Evolutionary conservation across 805 yeast species (phyloP).

Genomic region (Candida nitratophila): DNA sequence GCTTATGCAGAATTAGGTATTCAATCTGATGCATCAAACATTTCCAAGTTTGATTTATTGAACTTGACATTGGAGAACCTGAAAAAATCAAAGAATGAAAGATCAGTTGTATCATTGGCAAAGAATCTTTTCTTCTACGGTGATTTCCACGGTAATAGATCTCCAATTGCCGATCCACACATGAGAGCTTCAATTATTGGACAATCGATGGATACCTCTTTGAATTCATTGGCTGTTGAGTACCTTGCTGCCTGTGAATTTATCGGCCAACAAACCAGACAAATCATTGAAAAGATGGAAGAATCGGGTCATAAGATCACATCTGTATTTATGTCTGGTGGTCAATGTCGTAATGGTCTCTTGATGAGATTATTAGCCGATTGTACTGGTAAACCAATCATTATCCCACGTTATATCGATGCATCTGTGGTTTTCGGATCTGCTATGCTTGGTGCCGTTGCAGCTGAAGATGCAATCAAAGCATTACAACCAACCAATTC

Average conservation of each 20-base stretch:
- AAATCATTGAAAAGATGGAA: constrained; percentile 82
- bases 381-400: constrained; percentile 84
- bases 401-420: constrained; percentile 91
- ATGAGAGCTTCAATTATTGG: constrained; percentile 94
- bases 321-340: constrained; percentile 87
- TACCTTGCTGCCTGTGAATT: constrained; percentile 95
- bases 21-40: constrained; percentile 58
- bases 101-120: constrained; percentile 76
- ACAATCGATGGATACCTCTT: constrained; percentile 80
- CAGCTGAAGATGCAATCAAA: constrained; percentile 58
- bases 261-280: constrained; percentile 95
- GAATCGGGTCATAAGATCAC: constrained; percentile 69
- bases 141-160: constrained; percentile 92
- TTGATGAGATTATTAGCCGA: constrained; percentile 88
- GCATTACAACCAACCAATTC: constrained; percentile 15
- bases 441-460: constrained; percentile 91
- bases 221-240: constrained; percentile 77
- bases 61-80: constrained; percentile 69
- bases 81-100: constrained; percentile 44
- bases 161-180: constrained; percentile 92
- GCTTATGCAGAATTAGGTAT: constrained; percentile 68
- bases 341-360: constrained; percentile 90
- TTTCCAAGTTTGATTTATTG: constrained; percentile 76
- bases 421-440: constrained; percentile 97
- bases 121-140: constrained; percentile 89